These are phyloP conservation scores for Teratosphaeria viscida DNA, from an alignment of 2,329 filamentous ascomycete genomes.

Conservation along the genomic window DNA sequence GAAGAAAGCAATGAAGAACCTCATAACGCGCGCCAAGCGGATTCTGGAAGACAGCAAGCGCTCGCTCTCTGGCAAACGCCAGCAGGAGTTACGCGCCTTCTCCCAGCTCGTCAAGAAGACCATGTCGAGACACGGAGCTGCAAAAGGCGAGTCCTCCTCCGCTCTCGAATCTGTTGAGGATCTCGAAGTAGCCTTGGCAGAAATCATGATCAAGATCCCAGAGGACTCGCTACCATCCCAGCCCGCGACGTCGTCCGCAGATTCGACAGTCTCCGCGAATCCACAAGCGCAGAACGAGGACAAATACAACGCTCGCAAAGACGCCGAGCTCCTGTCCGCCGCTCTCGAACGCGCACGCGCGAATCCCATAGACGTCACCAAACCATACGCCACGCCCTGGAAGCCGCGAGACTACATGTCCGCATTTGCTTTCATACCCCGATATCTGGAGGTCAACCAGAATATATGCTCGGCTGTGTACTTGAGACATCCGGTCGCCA, in stretches of 20 bases:
- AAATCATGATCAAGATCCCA: slow-evolving; percentile 36
- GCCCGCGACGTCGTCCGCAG: slow-evolving; percentile 4
- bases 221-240: slow-evolving; percentile 19
- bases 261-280: slow-evolving; percentile 13
- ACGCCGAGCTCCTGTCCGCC: slow-evolving; percentile 44
- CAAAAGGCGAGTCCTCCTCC: slow-evolving; percentile 5
- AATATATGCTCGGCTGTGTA: slow-evolving; percentile 95
- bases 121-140: slow-evolving; percentile 42
- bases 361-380: slow-evolving; percentile 65
- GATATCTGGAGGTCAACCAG: slow-evolving; percentile 95
- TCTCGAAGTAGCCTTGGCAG: slow-evolving; percentile 26
- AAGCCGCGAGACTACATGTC: slow-evolving; percentile 74
- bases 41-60: slow-evolving; percentile 43
- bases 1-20: slow-evolving; percentile 40
- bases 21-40: slow-evolving; percentile 49
- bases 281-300: slow-evolving; percentile 21
- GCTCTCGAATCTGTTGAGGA: slow-evolving; percentile 9
- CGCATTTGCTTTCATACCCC: slow-evolving; percentile 87
- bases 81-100: slow-evolving; percentile 66
- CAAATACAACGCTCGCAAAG: slow-evolving; percentile 42
- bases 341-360: slow-evolving; percentile 54
- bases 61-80: slow-evolving; percentile 56
- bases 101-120: slow-evolving; percentile 53
- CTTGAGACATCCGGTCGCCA: slow-evolving; percentile 81
- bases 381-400: slow-evolving; percentile 91